These are phyloP conservation scores for Tetradesmus lagerheimii DNA, from an alignment of 139 green algal species.

Conservation along the genomic window DNA sequence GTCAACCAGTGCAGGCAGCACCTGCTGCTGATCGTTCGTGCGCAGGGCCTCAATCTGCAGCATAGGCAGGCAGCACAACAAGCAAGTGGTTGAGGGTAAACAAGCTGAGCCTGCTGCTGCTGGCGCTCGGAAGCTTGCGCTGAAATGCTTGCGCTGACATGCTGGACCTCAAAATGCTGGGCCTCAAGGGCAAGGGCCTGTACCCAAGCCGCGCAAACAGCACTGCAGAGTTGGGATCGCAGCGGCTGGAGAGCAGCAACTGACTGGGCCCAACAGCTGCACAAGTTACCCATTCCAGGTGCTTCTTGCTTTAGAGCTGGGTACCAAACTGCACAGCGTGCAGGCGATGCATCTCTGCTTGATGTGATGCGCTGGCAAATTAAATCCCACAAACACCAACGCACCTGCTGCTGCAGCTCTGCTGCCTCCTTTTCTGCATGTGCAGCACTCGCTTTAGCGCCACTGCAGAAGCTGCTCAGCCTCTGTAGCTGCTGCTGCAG, in stretches of 20 bases:
- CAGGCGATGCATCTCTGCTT: background rate
- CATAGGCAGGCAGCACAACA: background rate
- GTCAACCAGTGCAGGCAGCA: background rate
- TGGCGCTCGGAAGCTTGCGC: no score
- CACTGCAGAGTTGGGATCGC: no score
- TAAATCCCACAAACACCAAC: background rate
- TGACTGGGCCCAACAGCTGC: background rate
- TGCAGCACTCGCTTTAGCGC: background rate
- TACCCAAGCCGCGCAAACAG: no score
- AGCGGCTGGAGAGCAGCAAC: background rate
- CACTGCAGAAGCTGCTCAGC: background rate
- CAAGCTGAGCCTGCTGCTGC: background rate
- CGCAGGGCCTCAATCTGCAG: conserved; percentile 1
- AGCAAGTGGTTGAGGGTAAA: background rate
- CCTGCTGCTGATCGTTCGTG: background rate
- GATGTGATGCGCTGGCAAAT: background rate
- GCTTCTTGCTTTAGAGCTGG: background rate
- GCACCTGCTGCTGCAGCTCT: conserved; percentile 2
- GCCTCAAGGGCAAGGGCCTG: no score
- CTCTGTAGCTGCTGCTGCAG: conserved; percentile 11
- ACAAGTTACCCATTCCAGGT: background rate
- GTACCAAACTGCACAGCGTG: background rate
- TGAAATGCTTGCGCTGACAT: no score
- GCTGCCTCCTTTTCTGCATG: background rate
- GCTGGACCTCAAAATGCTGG: no score